These are phyloP conservation scores for Mollisiaceae sp. DNA, from an alignment of 2,329 filamentous ascomycete species.

Conservation along the genomic window DNA sequence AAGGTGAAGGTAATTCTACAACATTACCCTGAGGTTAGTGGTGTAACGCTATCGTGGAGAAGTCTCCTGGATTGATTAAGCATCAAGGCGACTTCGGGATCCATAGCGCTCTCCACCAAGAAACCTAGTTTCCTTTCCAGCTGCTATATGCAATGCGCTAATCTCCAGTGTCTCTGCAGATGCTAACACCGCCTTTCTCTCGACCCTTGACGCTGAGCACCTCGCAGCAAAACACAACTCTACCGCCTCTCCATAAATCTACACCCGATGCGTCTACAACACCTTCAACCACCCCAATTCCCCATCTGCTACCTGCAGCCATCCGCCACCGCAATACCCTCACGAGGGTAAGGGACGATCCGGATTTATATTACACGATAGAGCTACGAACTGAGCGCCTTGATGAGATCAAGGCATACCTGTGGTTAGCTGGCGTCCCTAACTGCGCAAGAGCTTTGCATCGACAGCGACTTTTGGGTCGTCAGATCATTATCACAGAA, in stretches of 20 bases:
- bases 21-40: no score
- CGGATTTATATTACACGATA: constrained; percentile 16
- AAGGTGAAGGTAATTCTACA: no score
- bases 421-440: constrained; percentile 28
- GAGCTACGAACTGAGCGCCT: constrained; percentile 21
- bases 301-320: constrained; percentile 18
- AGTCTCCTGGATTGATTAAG: no score
- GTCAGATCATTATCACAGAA: constrained; percentile 45
- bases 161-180: constrained; percentile 1
- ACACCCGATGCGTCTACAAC: neutral
- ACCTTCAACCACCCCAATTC: constrained; percentile 16
- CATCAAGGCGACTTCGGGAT: no score
- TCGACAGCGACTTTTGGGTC: constrained; percentile 40
- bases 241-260: neutral
- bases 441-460: constrained; percentile 38
- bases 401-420: constrained; percentile 17
- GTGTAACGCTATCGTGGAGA: no score
- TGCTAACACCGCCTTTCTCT: constrained; percentile 24
- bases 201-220: constrained; percentile 1
- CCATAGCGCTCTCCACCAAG: no score
- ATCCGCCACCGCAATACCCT: constrained; percentile 19
- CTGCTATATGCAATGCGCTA: no score
- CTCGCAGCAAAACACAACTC: constrained; percentile 8
- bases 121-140: no score
- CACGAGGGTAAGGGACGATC: constrained; percentile 18